Percentiles rank a stretch among this genome's conserved stretches.
These are phyloP conservation scores for Saccharomyces hybrid DNA, from an alignment of 1,139 yeast genomes.

Conservation along the genomic window DNA sequence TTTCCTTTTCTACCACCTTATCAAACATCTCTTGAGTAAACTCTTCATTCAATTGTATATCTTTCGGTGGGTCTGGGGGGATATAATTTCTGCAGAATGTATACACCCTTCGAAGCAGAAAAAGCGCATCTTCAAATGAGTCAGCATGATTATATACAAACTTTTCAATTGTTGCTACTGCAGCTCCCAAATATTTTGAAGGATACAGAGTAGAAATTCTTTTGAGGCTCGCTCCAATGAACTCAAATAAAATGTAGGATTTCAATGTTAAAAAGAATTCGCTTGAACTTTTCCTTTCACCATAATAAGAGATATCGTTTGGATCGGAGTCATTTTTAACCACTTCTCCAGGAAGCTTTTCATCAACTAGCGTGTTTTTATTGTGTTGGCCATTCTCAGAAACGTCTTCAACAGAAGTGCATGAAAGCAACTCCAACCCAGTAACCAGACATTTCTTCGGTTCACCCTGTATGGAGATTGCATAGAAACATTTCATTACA, in stretches of 20 bases:
- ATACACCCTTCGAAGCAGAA: constrained; percentile 57
- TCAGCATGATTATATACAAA: constrained; percentile 41
- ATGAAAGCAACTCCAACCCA: constrained; percentile 50
- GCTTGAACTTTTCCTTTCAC: constrained; percentile 12
- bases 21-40: constrained; percentile 41
- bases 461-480: constrained; percentile 60
- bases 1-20: constrained; percentile 23
- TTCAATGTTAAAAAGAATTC: constrained; percentile 36
- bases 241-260: constrained; percentile 58
- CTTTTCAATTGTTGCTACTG: constrained; percentile 49
- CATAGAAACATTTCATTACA: constrained; percentile 48
- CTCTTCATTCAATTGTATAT: constrained; percentile 14
- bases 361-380: constrained; percentile 4
- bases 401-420: constrained; percentile 15
- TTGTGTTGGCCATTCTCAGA: constrained; percentile 15
- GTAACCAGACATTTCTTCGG: constrained; percentile 71
- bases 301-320: neutral
- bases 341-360: neutral
- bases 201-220: constrained; percentile 53
- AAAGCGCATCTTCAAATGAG: constrained; percentile 33
- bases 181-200: constrained; percentile 66
- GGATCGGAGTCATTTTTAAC: neutral
- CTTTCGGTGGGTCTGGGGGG: constrained; percentile 37
- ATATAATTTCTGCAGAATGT: constrained; percentile 62
- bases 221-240: constrained; percentile 46